phyloP scores from a whole-genome alignment of 352 stramenopile genomes.

The Globisporangium mamillatum region DNA sequence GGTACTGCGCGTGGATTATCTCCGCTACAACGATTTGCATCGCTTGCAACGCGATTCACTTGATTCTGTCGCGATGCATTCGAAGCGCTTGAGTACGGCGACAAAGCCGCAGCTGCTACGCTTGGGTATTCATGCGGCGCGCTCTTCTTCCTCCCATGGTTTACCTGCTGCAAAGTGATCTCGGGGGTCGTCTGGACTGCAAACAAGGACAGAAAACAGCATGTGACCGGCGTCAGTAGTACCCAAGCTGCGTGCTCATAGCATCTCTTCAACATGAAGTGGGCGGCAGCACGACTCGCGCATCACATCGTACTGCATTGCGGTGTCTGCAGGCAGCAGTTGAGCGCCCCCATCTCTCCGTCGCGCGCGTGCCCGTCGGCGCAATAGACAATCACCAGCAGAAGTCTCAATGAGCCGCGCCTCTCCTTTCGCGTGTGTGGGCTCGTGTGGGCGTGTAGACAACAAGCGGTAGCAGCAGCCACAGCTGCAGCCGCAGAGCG shows the following conservation, averaged over 20 bases:
- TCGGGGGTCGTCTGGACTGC: constrained; percentile 7
- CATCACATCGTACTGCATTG: constrained; percentile 14
- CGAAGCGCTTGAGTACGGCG: too few relatives aligned
- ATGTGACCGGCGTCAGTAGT: not conserved
- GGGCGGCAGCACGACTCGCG: not conserved
- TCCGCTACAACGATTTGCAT: not conserved
- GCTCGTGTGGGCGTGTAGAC: not conserved
- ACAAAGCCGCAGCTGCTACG: too few relatives aligned
- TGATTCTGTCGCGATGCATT: too few relatives aligned
- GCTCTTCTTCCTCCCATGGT: not conserved
- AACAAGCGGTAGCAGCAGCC: not conserved
- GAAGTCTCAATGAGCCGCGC: not conserved
- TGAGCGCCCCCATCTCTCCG: constrained; percentile 20
- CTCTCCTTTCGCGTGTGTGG: not conserved
- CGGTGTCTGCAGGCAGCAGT: constrained; percentile 18
- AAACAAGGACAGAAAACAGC: not conserved
- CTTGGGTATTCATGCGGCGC: not conserved
- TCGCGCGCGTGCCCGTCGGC: not conserved
- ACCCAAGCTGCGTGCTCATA: not conserved
- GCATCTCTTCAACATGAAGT: not conserved
- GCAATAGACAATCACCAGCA: not conserved
- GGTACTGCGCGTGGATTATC: not conserved
- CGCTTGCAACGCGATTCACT: not conserved
- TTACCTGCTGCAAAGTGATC: not conserved
- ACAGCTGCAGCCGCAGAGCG: not conserved